Conservation (phyloP, 2,329 filamentous ascomycete species). For the Verticillium nubilum region DNA sequence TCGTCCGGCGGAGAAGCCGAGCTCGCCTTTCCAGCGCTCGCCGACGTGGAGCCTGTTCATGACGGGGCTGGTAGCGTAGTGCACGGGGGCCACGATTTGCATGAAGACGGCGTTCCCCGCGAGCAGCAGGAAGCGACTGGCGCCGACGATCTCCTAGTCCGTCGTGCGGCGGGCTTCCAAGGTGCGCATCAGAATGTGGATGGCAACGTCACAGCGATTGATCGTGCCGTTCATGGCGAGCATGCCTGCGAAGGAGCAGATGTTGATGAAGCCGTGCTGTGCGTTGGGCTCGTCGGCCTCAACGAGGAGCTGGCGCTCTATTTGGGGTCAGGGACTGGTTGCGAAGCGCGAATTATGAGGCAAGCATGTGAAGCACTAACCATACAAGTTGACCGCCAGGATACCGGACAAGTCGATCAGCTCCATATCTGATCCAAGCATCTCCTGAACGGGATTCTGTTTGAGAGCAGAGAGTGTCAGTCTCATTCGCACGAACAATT, state of each 20-base stretch:
- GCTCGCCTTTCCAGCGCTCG: neutral
- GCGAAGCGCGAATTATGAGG: neutral
- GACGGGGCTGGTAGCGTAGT: neutral
- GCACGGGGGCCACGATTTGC: neutral
- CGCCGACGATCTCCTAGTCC: neutral
- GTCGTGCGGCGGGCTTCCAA: neutral
- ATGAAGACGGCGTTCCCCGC: neutral
- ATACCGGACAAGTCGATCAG: neutral
- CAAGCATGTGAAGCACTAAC: neutral
- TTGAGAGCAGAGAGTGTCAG: neutral
- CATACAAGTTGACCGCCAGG: neutral
- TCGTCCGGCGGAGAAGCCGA: neutral
- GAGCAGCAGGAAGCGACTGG: neutral
- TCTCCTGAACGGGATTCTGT: neutral
- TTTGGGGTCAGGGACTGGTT: neutral
- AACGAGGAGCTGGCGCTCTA: neutral
- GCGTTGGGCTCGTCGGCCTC: neutral
- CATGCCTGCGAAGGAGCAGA: neutral
- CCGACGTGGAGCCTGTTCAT: neutral
- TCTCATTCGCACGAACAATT: neutral
- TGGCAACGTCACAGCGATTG: neutral
- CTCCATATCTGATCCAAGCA: neutral
- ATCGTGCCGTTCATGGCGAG: neutral
- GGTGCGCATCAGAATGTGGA: neutral
- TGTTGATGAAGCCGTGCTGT: neutral